Evolutionary conservation across 116 monocot species (phyloP).

Genomic region (Papilionanthe hybrid): DNA sequence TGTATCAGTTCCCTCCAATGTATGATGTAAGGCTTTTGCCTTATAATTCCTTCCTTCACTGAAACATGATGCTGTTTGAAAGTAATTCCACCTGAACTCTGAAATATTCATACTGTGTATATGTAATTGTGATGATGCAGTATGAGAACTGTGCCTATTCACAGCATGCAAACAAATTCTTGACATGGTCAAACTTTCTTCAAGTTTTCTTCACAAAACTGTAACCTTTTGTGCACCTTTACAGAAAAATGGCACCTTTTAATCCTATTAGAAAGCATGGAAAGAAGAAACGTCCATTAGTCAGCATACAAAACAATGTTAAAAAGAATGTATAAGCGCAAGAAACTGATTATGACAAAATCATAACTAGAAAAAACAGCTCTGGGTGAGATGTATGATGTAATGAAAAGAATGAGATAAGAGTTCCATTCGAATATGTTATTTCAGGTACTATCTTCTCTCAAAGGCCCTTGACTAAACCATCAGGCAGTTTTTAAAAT

Average conservation of each 20-base stretch:
- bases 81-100: constrained; percentile 9
- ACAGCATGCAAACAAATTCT: constrained; percentile 10
- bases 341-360: constrained; percentile 4
- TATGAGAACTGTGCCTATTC: constrained; percentile 3
- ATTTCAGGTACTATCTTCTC: too few relatives aligned
- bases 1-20: background rate
- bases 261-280: background rate
- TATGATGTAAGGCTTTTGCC: background rate
- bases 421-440: too few relatives aligned
- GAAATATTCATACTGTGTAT: constrained; percentile 7
- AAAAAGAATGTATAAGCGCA: background rate
- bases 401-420: background rate
- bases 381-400: background rate
- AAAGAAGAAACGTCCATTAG: background rate
- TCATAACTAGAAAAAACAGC: background rate
- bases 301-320: constrained; percentile 2
- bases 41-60: constrained; percentile 6
- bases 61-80: constrained; percentile 7
- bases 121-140: constrained; percentile 13
- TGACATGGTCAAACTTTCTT: constrained; percentile 16
- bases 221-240: background rate
- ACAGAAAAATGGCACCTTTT: background rate
- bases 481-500: too few relatives aligned
- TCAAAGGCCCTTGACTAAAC: too few relatives aligned
- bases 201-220: background rate